Conservation (phyloP, 352 stramenopile species). For the Phytopythium sindhum region DNA sequence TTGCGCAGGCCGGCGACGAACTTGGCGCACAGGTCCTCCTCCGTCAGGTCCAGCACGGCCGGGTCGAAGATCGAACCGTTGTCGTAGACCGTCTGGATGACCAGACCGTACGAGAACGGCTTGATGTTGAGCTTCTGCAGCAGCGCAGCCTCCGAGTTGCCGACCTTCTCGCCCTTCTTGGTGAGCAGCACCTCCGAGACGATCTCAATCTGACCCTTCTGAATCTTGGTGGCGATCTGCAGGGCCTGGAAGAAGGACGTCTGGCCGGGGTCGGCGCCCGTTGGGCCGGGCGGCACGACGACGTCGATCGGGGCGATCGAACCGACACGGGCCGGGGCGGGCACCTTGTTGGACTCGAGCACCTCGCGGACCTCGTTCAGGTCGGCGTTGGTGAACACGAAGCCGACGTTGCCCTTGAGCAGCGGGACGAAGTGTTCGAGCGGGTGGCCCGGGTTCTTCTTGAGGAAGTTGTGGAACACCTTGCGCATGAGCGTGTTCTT, state of each 20-base stretch:
- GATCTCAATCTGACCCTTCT: constrained; percentile 99
- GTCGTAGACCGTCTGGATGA: constrained; percentile 97
- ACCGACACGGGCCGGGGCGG: constrained; percentile 96
- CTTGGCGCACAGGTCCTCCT: constrained; percentile 95
- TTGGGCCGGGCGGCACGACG: constrained; percentile 95
- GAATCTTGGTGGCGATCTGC: constrained; percentile 99
- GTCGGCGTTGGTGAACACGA: constrained; percentile 99
- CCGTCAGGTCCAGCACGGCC: constrained; percentile 97
- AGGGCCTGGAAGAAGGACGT: constrained; percentile 99
- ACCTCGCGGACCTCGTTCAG: constrained; percentile 90
- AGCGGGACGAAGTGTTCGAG: constrained; percentile 86
- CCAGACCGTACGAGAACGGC: constrained; percentile 99
- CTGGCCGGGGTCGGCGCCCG: constrained; percentile 98
- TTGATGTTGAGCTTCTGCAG: constrained; percentile 99
- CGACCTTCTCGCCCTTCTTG: constrained; percentile 95
- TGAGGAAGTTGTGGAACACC: constrained; percentile 96
- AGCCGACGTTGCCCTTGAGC: constrained; percentile 97
- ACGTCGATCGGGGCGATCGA: constrained; percentile 95
- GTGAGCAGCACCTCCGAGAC: constrained; percentile 95
- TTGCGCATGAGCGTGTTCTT: constrained; percentile 99
- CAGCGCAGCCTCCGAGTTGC: constrained; percentile 97
- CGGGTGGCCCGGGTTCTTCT: constrained; percentile 96
- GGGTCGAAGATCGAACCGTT: constrained; percentile 99
- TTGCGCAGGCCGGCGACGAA: constrained; percentile 93
- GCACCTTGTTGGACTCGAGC: constrained; percentile 89